Conservation (phyloP, 768 basidiomycete species). For the Austroboletus eburneus region DNA sequence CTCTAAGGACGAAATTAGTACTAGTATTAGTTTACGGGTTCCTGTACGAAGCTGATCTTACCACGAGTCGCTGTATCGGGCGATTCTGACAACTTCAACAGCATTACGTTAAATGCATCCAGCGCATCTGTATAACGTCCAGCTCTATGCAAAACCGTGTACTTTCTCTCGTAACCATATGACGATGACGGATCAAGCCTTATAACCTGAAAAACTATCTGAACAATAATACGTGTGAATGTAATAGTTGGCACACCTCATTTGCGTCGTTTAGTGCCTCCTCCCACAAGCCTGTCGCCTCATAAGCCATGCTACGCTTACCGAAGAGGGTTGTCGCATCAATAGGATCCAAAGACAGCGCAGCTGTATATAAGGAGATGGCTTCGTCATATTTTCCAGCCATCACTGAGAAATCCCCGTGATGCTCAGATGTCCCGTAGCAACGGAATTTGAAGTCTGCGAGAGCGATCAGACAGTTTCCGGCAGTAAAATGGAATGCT, state of each 20-base stretch:
- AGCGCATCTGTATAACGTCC: not conserved
- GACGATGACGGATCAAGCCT: slow-evolving; percentile 6
- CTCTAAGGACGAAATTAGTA: not conserved
- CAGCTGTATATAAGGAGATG: not conserved
- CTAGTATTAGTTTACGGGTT: not conserved
- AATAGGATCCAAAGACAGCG: not conserved
- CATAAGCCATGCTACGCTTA: not conserved
- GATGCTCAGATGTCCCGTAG: not conserved
- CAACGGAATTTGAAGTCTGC: slow-evolving; percentile 1
- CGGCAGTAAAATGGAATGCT: not conserved
- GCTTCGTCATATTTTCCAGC: not conserved
- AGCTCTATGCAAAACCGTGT: slow-evolving; percentile 2
- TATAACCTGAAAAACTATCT: not conserved
- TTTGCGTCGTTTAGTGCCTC: slow-evolving; percentile 3
- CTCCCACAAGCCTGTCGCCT: not conserved
- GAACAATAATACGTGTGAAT: not conserved
- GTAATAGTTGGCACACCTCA: not conserved
- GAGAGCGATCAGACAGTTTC: not conserved
- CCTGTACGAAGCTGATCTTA: not conserved
- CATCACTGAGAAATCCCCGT: not conserved
- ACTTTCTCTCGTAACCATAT: slow-evolving; percentile 9
- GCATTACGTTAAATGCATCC: slow-evolving; percentile 5
- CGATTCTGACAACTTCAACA: slow-evolving; percentile 6
- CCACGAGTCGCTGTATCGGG: not conserved
- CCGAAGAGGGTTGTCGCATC: not conserved